Evolutionary conservation across 495 filamentous ascomycete species (phyloP).

Genomic region (Cladorrhinum samala): DNA sequence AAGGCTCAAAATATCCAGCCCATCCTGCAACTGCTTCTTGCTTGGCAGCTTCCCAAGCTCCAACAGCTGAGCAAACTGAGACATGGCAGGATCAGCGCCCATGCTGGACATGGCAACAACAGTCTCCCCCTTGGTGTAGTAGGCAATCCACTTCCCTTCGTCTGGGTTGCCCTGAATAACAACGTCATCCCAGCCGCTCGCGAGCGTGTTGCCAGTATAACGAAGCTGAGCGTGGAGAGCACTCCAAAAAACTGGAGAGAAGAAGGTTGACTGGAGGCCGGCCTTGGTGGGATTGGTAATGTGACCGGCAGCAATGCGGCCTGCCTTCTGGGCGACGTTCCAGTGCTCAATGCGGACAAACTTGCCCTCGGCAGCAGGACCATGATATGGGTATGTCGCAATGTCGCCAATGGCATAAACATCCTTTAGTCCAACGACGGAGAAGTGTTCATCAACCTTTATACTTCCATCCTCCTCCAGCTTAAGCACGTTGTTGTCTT

Average conservation of each 20-base stretch:
- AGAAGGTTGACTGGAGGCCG: constrained; percentile 54
- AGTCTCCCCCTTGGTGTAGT: constrained; percentile 77
- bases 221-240: constrained; percentile 82
- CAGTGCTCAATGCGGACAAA: constrained; percentile 84
- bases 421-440: constrained; percentile 63
- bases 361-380: constrained; percentile 69
- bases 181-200: constrained; percentile 75
- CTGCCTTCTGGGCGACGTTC: constrained; percentile 94
- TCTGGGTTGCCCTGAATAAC: constrained; percentile 70
- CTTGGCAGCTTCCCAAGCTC: constrained; percentile 70
- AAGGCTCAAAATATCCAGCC: constrained; percentile 63
- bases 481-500: constrained; percentile 56
- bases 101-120: constrained; percentile 92
- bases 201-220: constrained; percentile 78
- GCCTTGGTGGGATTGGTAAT: constrained; percentile 63
- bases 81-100: constrained; percentile 84
- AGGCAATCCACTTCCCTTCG: constrained; percentile 80
- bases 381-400: constrained; percentile 88
- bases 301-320: constrained; percentile 65
- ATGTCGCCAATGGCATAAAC: constrained; percentile 97
- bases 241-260: constrained; percentile 95
- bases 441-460: constrained; percentile 68
- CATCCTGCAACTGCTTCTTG: constrained; percentile 68
- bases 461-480: constrained; percentile 79
- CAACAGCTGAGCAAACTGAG: constrained; percentile 81